Percentiles rank a stretch among this genome's conserved stretches.
Conservation (phyloP, 805 yeast genomes). For the Phaffomyces thermotolerans region DNA sequence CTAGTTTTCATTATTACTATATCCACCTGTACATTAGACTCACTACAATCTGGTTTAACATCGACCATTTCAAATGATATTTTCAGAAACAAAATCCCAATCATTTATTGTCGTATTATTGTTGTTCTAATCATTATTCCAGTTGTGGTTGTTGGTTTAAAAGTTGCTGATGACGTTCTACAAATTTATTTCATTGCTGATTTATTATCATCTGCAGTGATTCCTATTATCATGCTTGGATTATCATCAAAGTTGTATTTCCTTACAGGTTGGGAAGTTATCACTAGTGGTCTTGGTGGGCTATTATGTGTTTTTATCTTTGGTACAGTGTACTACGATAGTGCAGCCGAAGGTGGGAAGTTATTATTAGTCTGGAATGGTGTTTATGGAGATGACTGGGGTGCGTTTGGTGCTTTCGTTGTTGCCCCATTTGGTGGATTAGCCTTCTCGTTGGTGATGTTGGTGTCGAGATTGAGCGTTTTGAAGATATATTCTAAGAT, state of each 20-base stretch:
- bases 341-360: conserved; percentile 70
- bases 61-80: conserved; percentile 86
- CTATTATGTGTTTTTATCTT: conserved; percentile 71
- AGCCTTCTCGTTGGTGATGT: conserved; percentile 44
- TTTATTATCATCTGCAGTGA: conserved; percentile 76
- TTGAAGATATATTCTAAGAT: conserved; percentile 18
- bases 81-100: conserved; percentile 71
- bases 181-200: conserved; percentile 90
- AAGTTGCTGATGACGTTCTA: conserved; percentile 74
- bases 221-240: conserved; percentile 80
- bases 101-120: conserved; percentile 58
- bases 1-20: conserved; percentile 65
- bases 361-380: conserved; percentile 75
- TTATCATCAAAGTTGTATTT: conserved; percentile 60
- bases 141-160: conserved; percentile 73
- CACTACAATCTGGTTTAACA: conserved; percentile 81
- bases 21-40: conserved; percentile 86
- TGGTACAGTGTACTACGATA: conserved; percentile 72
- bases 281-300: conserved; percentile 81
- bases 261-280: conserved; percentile 71
- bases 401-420: conserved; percentile 90
- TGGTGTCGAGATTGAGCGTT: conserved; percentile 39
- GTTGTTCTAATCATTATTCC: conserved; percentile 82
- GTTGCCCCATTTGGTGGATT: conserved; percentile 83
- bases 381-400: conserved; percentile 79